Base-by-base conservation (phyloP, 148 eudicot genomes). In the Polygonum aviculare region DNA sequence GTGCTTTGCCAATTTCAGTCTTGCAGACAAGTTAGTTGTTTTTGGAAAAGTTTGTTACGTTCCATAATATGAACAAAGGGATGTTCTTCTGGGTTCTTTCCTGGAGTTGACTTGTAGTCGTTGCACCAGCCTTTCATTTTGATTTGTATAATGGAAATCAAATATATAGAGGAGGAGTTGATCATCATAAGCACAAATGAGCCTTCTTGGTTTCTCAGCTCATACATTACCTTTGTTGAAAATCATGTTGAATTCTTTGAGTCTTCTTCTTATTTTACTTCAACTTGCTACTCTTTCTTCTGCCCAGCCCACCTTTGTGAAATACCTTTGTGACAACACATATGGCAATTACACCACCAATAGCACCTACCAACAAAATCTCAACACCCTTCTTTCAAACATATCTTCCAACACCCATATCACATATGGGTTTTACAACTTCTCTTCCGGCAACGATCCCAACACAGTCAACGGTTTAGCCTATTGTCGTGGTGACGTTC, bases 401-500 rank as follows among this genome's bases (percentile, higher is more conserved):
- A 74, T 74, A 5, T 31, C 77, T 49, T 74, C 77, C 62, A 55
- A 74, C 12, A 52, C 77, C n/a, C 31, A 36, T 26, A 74, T 74
- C 18, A 31, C 51, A 0, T 50, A 54, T 54, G 77, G 77, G 33
- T 74, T 74, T 55, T 74, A 54, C 65, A 74, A 74, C 47, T 74
- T 74, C 44, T 50, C 65, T 26, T 8, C 47, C 11, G 77, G 77
- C 15, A 14, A 35, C 3, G 41, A 26, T 50, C 35, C 76, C 21
- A 22, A 74, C 38, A 36, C 14, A 54, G 67, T 54, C 21, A 49
- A 81, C 18, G 82, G 67, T 2, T 73, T 73, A 3, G 83, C 49
- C 0, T 33, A 80, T 0, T 81, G 86, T 35, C 41, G 82, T 3
- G 81, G 82, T 3, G 87, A 81, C 33, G 48, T 79, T 16, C 36